Conservation (phyloP, 768 basidiomycete genomes). For the Lactarius akahatsu region DNA sequence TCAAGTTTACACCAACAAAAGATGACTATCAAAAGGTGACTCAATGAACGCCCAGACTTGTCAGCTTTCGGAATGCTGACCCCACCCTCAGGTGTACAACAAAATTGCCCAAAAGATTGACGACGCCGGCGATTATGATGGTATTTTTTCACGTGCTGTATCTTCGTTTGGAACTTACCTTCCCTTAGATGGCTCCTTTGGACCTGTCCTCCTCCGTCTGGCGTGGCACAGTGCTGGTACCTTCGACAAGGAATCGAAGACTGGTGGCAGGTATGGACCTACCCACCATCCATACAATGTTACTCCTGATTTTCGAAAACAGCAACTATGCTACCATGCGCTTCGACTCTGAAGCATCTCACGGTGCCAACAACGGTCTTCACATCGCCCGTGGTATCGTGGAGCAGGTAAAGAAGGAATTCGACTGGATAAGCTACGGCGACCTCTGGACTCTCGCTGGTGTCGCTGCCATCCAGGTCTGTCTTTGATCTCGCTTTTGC, state of each 20-base stretch:
- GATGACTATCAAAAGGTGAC: slow-evolving; percentile 87
- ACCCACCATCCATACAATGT: slow-evolving; percentile 18
- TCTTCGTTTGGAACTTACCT: slow-evolving; percentile 23
- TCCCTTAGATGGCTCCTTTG: slow-evolving; percentile 77
- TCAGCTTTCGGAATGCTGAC: not conserved
- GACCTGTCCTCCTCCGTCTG: slow-evolving; percentile 82
- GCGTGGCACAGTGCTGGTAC: slow-evolving; percentile 96
- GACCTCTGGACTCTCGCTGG: slow-evolving; percentile 97
- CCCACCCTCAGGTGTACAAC: slow-evolving; percentile 74
- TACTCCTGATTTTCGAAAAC: slow-evolving; percentile 20
- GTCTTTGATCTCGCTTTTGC: slow-evolving; percentile 32
- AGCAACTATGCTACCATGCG: slow-evolving; percentile 99
- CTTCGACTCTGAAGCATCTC: slow-evolving; percentile 83
- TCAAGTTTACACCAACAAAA: slow-evolving; percentile 72
- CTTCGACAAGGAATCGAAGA: slow-evolving; percentile 74
- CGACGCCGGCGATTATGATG: slow-evolving; percentile 73
- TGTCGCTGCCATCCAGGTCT: slow-evolving; percentile 78
- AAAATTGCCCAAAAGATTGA: slow-evolving; percentile 79
- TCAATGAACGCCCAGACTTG: not conserved
- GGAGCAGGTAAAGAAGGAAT: slow-evolving; percentile 85
- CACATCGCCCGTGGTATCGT: slow-evolving; percentile 76
- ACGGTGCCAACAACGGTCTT: slow-evolving; percentile 83
- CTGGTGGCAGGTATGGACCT: slow-evolving; percentile 68
- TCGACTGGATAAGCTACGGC: slow-evolving; percentile 93
- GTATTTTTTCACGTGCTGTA: slow-evolving; percentile 40